Evolutionary conservation across 2,329 filamentous ascomycete species (phyloP).

Genomic region (Aspergillus costaricaensis): DNA sequence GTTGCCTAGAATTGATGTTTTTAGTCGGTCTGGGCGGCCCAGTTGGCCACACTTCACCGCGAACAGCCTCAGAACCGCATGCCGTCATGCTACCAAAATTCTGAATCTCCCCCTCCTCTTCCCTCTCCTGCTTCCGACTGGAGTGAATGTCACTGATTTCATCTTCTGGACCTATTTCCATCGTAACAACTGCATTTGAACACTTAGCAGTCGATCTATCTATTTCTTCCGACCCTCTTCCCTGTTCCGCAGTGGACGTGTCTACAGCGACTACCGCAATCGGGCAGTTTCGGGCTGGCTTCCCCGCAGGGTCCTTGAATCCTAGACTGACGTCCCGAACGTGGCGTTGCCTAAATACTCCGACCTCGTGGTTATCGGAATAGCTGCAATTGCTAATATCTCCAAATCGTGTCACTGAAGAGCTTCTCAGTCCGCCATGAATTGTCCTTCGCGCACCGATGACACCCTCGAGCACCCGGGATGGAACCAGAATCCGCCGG

Average conservation of each 20-base stretch:
- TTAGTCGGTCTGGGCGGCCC: background rate
- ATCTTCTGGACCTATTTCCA: background rate
- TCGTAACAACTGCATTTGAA: background rate
- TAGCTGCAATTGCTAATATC: background rate
- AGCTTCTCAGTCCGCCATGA: conserved; percentile 50
- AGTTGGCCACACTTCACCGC: conserved; percentile 3
- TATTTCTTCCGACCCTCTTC: background rate
- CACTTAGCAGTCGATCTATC: background rate
- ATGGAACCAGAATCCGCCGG: conserved; percentile 64
- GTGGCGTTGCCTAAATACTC: background rate
- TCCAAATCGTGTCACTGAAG: background rate
- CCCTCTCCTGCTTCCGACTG: background rate
- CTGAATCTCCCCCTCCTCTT: background rate
- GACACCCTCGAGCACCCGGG: conserved; percentile 53
- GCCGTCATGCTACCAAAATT: conserved; percentile 11
- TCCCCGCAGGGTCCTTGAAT: conserved; percentile 16
- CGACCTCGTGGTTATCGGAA: background rate
- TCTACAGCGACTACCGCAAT: conserved; percentile 11
- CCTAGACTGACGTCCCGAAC: conserved; percentile 3
- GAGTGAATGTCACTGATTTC: background rate
- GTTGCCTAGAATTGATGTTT: background rate
- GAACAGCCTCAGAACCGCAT: conserved; percentile 4
- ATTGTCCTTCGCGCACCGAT: conserved; percentile 65
- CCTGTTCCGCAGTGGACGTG: conserved; percentile 11
- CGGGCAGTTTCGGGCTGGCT: conserved; percentile 29